Percentiles rank a stretch among this genome's conserved stretches.
Conservation (phyloP, 257 asterid species). For the Jasminum sambac region DNA sequence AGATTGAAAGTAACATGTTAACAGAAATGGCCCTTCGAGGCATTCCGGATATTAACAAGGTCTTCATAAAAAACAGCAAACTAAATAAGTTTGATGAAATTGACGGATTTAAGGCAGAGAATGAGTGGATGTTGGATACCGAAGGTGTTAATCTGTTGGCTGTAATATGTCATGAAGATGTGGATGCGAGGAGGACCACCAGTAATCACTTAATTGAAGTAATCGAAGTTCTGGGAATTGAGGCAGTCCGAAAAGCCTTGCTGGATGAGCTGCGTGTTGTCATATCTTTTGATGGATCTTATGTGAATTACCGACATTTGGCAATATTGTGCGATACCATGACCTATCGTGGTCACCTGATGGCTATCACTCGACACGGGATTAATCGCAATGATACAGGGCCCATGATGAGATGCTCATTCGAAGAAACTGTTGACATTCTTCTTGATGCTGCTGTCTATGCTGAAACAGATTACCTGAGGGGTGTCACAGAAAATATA, state of each 20-base stretch:
- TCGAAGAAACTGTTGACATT: slow-evolving; percentile 96
- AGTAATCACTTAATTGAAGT: slow-evolving; percentile 97
- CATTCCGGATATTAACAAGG: slow-evolving; percentile 96
- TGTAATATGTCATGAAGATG: slow-evolving; percentile 90
- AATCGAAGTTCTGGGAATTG: slow-evolving; percentile 95
- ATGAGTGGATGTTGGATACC: slow-evolving; percentile 97
- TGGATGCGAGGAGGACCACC: slow-evolving; percentile 84
- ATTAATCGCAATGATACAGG: slow-evolving; percentile 96
- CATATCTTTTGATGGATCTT: slow-evolving; percentile 96
- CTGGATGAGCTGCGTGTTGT: slow-evolving; percentile 96
- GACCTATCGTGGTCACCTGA: slow-evolving; percentile 99
- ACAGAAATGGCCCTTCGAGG: slow-evolving; percentile 99
- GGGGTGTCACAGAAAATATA: slow-evolving; percentile 95
- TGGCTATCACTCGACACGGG: slow-evolving; percentile 99
- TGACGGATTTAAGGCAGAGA: slow-evolving; percentile 88
- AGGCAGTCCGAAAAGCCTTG: slow-evolving; percentile 91
- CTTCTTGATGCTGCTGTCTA: slow-evolving; percentile 97
- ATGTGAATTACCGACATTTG: slow-evolving; percentile 90
- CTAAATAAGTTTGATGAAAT: slow-evolving; percentile 69
- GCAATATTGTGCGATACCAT: slow-evolving; percentile 97
- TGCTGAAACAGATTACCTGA: slow-evolving; percentile 82
- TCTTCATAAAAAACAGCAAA: slow-evolving; percentile 82
- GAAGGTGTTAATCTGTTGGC: slow-evolving; percentile 98
- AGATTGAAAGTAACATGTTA: slow-evolving; percentile 97
- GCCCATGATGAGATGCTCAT: slow-evolving; percentile 99